phyloP scores from a whole-genome alignment of 2,329 filamentous ascomycete species.

The Aspergillus amoenus region DNA sequence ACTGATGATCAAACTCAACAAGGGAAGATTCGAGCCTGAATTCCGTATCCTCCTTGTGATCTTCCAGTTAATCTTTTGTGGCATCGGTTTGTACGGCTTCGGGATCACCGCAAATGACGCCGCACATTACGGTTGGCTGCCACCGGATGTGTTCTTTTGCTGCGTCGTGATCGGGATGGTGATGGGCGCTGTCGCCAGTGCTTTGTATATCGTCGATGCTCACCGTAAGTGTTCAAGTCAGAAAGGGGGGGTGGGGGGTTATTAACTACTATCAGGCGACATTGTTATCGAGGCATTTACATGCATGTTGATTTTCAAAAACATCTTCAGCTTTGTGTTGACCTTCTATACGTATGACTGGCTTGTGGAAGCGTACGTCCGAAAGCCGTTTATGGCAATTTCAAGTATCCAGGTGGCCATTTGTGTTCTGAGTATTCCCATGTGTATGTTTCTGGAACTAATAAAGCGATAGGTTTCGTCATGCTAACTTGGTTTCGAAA shows the following conservation, averaged over 20 bases:
- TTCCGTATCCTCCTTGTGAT: constrained; percentile 81
- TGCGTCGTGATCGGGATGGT: constrained; percentile 89
- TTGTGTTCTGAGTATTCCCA: constrained; percentile 71
- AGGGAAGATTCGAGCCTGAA: constrained; percentile 85
- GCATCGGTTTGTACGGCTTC: constrained; percentile 80
- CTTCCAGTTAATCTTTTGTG: constrained; percentile 75
- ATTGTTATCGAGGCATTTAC: constrained; percentile 87
- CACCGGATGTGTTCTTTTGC: constrained; percentile 78
- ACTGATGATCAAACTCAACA: constrained; percentile 70
- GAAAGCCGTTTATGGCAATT: constrained; percentile 65
- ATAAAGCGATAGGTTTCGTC: not conserved
- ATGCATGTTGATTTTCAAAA: constrained; percentile 89
- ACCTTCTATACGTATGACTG: constrained; percentile 84
- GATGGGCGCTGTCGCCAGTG: constrained; percentile 79
- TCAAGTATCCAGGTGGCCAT: constrained; percentile 75
- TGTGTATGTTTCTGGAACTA: constrained; percentile 64
- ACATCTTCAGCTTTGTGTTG: constrained; percentile 83
- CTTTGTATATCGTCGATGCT: constrained; percentile 88
- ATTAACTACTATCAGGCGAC: constrained; percentile 54
- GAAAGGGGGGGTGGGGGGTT: not conserved
- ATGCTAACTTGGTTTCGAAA: not conserved
- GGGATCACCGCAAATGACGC: constrained; percentile 68
- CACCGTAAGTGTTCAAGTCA: constrained; percentile 63
- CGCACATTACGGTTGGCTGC: constrained; percentile 65
- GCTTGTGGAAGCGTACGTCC: constrained; percentile 63